A percentile compares a stretch with the other conserved stretches of the same genome.
phyloP scores from a whole-genome alignment of 345 rosid genomes.

The Eucalyptus albens region DNA sequence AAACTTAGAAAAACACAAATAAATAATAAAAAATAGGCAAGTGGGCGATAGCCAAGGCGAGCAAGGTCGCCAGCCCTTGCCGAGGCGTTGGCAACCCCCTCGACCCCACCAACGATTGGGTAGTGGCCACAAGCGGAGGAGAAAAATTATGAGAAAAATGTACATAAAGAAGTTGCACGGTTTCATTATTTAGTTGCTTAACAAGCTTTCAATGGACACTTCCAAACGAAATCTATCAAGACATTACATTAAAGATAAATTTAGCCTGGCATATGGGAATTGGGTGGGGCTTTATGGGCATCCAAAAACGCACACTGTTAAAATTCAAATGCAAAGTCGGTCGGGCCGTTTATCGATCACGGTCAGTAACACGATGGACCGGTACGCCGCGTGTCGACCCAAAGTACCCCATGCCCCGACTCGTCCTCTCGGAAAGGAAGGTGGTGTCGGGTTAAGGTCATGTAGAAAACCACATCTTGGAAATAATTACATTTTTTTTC shows the following conservation, averaged over 20 bases:
- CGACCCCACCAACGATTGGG: rapidly evolving
- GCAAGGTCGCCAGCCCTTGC: rapidly evolving
- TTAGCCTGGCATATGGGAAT: background rate
- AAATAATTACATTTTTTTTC: background rate
- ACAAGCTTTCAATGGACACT: background rate
- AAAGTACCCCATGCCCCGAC: background rate
- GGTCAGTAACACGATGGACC: background rate
- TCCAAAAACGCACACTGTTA: background rate
- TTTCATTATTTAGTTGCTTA: background rate
- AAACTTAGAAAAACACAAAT: too few relatives aligned
- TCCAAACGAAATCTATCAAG: background rate
- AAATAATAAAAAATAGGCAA: too few relatives aligned
- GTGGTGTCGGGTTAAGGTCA: background rate
- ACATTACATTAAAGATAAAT: background rate
- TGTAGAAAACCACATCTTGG: background rate
- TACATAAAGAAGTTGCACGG: background rate
- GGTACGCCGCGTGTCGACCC: rapidly evolving
- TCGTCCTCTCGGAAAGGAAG: background rate
- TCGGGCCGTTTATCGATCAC: background rate
- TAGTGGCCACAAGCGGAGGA: too few relatives aligned
- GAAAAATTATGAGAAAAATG: background rate
- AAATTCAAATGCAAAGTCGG: background rate
- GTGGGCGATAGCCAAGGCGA: too few relatives aligned
- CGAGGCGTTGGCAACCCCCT: rapidly evolving
- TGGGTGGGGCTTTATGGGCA: background rate